Evolutionary conservation across 2,329 filamentous ascomycete genomes (phyloP), one percentile per base, ranked within the genome.

Genomic region (Rutstroemia sp.): DNA sequence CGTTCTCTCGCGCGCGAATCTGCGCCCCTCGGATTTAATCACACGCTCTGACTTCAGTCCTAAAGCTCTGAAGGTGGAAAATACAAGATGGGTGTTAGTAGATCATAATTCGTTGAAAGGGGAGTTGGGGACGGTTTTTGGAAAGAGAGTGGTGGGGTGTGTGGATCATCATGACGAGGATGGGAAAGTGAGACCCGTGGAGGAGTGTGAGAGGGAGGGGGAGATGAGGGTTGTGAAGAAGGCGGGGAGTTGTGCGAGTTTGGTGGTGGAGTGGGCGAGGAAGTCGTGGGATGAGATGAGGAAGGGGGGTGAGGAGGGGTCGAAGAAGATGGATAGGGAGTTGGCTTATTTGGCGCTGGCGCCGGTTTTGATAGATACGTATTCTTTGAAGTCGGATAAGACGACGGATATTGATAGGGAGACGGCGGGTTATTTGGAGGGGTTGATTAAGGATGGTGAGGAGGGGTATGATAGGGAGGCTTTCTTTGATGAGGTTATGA

Each of bases 161-260:
- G 79, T 94, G 54, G 89, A 94, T 70, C 89, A 94, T 71, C 89
- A 94, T 68, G 83, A 80, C 0, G 88, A 94, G 60, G 89, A 94
- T 65, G 69, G 74, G 5, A 72, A 68, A 6, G 73, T 90, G 0
- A 69, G 74, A 0, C 9, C 58, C 49, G 73, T 77, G 7, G 73
- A 72, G 0, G 73, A 71, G 2, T 54, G 51, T 49, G 74, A 77
- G 10, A 73, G 72, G 0, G 73, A 71, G 3, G 74, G 73, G 0
- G 70, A 76, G 5, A 81, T 83, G 1, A 76, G 87, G 17, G 72
- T 89, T 1, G 76, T 94, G 19, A 75, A 81, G 60, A 83, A 79
- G 54, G 78, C 78, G 56, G 89, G 88, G 4, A 92, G 87, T 70
- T 92, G 89, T 71, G 79, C 80, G 60, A 89, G 85, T 58, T 73